phyloP scores from a whole-genome alignment of 2,329 filamentous ascomycete species.

The Pseudocercospora cruenta region DNA sequence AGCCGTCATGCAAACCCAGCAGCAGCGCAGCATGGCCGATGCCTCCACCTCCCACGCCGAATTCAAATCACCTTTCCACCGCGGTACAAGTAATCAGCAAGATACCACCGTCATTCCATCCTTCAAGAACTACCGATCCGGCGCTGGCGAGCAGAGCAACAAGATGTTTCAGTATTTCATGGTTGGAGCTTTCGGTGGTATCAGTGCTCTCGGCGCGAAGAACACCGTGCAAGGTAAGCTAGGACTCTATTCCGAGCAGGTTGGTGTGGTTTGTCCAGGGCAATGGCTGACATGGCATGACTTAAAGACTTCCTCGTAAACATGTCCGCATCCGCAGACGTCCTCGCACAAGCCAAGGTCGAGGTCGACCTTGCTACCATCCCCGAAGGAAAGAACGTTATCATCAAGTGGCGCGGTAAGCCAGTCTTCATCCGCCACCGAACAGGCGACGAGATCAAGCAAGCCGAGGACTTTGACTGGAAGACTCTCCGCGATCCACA shows the following conservation, averaged over 20 bases:
- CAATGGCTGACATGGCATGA: slow-evolving; percentile 22
- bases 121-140: slow-evolving; percentile 85
- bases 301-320: slow-evolving; percentile 93
- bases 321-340: slow-evolving; percentile 98
- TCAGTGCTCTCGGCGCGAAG: slow-evolving; percentile 93
- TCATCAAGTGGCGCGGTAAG: slow-evolving; percentile 99
- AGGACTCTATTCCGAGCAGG: neutral
- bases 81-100: slow-evolving; percentile 39
- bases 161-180: slow-evolving; percentile 97
- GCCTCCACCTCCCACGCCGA: slow-evolving; percentile 45
- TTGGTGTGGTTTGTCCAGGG: neutral
- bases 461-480: slow-evolving; percentile 88
- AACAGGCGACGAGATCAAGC: slow-evolving; percentile 87
- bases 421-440: slow-evolving; percentile 99
- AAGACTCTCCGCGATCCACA: slow-evolving; percentile 87
- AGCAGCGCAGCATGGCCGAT: slow-evolving; percentile 46
- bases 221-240: slow-evolving; percentile 91
- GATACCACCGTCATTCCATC: slow-evolving; percentile 76
- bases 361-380: slow-evolving; percentile 92
- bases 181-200: slow-evolving; percentile 91
- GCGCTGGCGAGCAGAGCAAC: slow-evolving; percentile 69
- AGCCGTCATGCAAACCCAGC: slow-evolving; percentile 43
- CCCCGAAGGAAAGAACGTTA: slow-evolving; percentile 99
- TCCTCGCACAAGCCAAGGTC: slow-evolving; percentile 98
- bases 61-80: slow-evolving; percentile 61